Conservation (phyloP, 2,329 filamentous ascomycete species). For the Fusarium aywerte region DNA sequence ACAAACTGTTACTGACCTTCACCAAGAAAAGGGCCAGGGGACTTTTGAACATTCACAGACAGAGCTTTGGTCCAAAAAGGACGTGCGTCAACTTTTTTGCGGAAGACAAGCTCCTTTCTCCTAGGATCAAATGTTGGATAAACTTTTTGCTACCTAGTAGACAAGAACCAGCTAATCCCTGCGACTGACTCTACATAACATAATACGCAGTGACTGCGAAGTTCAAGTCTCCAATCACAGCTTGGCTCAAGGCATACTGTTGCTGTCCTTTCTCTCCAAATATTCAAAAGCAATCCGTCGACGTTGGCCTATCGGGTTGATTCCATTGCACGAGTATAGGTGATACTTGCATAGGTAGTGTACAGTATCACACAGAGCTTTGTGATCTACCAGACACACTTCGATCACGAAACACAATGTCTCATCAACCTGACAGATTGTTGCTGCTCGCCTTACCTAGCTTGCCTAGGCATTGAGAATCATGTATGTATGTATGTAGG, state of each 20-base stretch:
- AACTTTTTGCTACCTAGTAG: neutral
- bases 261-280: neutral
- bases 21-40: neutral
- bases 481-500: neutral
- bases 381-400: slow-evolving; percentile 7
- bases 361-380: slow-evolving; percentile 5
- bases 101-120: neutral
- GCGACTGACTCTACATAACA: slow-evolving; percentile 2
- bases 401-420: slow-evolving; percentile 14
- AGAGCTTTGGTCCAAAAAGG: slow-evolving; percentile 12
- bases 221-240: neutral
- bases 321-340: slow-evolving; percentile 6
- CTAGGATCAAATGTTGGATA: neutral
- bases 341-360: neutral
- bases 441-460: neutral
- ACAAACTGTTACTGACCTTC: slow-evolving; percentile 13
- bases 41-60: neutral
- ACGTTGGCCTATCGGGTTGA: slow-evolving; percentile 16
- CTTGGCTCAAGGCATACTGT: neutral
- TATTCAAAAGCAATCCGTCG: neutral
- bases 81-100: slow-evolving; percentile 4
- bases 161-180: slow-evolving; percentile 3
- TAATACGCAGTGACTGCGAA: neutral
- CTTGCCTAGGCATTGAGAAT: neutral
- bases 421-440: neutral